Base-by-base conservation (phyloP, 768 basidiomycete species). In the Lenzites betulinus region DNA sequence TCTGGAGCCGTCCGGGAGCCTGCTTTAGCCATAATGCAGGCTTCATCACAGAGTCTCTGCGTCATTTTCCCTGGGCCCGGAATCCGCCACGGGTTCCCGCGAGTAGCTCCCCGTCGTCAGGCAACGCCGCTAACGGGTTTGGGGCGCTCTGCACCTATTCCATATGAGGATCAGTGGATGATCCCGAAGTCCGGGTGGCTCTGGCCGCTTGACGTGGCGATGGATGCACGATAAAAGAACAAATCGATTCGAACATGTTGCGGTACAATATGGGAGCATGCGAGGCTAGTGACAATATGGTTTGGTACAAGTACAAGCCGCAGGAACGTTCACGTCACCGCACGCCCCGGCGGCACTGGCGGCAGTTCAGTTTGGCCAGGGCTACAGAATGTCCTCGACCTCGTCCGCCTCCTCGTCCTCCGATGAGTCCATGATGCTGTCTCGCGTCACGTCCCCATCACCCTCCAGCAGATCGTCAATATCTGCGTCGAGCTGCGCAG, bases 401-500 rank as follows among this genome's bases (percentile, higher is more conserved):
- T 72, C 70, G 26, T 66, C 67, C 18, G 83, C 85, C 54, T 80
- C 79, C 42, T 78, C 77, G 51, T 75, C 74, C 9, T 69, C 61
- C 7, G 65, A 62, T 18, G 68, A 68, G 60, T 84, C 83, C 73
- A 86, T 82, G 23, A 86, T 82, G 3, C 85, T 84, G 58, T 71
- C 68, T n/a, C 64, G 58, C 22, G 70, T 82, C 81, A 46, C 69
- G 56, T 62, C 57, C 43, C 55, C 73, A 52, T 62, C 57, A 36
- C 51, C 73, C 7, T 54, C 58, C 25, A 53, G 58, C 48, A 55
- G 42, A 25, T 42, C 54, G 50, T 63, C 62, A 47, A 63, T 65
- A 35, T 58, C 58, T 39, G 60, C 55, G 23, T 64, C 64, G 12
- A 58, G 41, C 20, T 58, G 55, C 9, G 59, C 59, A 41, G 54